Conservation (phyloP, 2,329 filamentous ascomycete species). For the Trichoderma sp. region DNA sequence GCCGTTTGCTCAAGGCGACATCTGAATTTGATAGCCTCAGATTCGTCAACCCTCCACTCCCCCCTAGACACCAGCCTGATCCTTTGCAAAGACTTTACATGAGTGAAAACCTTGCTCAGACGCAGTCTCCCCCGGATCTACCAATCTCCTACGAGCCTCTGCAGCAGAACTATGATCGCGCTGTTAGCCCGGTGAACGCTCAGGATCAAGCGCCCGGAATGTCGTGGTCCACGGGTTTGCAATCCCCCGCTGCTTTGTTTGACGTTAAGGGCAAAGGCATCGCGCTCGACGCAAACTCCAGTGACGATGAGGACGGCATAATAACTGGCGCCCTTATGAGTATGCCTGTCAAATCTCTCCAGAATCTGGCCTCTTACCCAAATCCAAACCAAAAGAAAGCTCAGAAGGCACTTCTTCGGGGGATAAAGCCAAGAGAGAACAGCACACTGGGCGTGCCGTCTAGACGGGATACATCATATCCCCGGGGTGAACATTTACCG, state of each 20-base stretch:
- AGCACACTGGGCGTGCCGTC: slow-evolving; percentile 2
- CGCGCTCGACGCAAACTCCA: neutral
- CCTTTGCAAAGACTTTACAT: neutral
- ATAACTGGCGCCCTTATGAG: slow-evolving; percentile 43
- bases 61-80: neutral
- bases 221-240: slow-evolving; percentile 36
- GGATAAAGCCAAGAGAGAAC: slow-evolving; percentile 35
- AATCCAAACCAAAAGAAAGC: slow-evolving; percentile 59
- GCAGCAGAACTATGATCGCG: slow-evolving; percentile 59
- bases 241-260: neutral
- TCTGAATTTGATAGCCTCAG: slow-evolving; percentile 35
- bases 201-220: slow-evolving; percentile 37
- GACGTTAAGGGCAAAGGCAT: neutral
- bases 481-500: neutral
- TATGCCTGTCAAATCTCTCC: slow-evolving; percentile 53
- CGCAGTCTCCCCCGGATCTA: neutral
- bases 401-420: slow-evolving; percentile 49
- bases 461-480: neutral
- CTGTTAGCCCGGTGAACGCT: slow-evolving; percentile 47
- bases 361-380: slow-evolving; percentile 59
- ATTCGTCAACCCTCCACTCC: slow-evolving; percentile 30
- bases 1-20: slow-evolving; percentile 51
- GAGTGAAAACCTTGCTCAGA: slow-evolving; percentile 14
- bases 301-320: slow-evolving; percentile 38
- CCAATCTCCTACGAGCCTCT: slow-evolving; percentile 52